Base-by-base conservation (phyloP, 192 early-diverging fungal species). In the Gigaspora rosea region DNA sequence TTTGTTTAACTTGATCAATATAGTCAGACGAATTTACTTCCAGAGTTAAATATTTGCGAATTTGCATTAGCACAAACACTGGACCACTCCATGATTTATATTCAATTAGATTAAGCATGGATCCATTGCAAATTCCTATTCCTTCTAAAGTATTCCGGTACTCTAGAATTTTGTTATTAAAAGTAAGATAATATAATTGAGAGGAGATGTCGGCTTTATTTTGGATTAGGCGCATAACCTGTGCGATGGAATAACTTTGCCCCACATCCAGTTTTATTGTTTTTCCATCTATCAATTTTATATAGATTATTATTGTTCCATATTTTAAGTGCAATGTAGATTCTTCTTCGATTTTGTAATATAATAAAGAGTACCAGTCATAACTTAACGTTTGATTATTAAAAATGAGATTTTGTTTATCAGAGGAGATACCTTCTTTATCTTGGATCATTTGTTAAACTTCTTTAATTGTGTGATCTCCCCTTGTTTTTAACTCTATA, bases 1-100 rank as follows among this genome's bases (percentile, higher is more conserved):
- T 64, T 2, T 1, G 4, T 64, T 64, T 64, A 64, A 64, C 89
- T 58, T 90, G 87, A 63, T 94, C 91, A 70, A 94, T 92, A 59
- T 79, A 64, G 80, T 91, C 90, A 27, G 85, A 87, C 22, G 90
- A 91, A 80, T 92, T 87, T 8, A 92, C 88, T 80, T 93, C 93
- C 54, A 97, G 87, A 74, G 91, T 94, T 82, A 97, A 71, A 92
- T 95, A 88, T 95, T 95, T 71, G 27, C 95, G 95, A 35, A 94
- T 96, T n/a, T 95, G 87, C 18, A 92, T 92, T 66, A 75, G 68
- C 16, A 85, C 78, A 73, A 75, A 84, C 41, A 84, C 80, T 46
- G 80, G 81, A 36, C 13, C 13, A 20, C 59, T 27, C 27, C 27
- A 27, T 27, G 27, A 27, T 62, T 4, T 61, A 22, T 7, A 22